Evolutionary conservation across 163 green algal species (phyloP).

Genomic region (Scenedesmus sp.): DNA sequence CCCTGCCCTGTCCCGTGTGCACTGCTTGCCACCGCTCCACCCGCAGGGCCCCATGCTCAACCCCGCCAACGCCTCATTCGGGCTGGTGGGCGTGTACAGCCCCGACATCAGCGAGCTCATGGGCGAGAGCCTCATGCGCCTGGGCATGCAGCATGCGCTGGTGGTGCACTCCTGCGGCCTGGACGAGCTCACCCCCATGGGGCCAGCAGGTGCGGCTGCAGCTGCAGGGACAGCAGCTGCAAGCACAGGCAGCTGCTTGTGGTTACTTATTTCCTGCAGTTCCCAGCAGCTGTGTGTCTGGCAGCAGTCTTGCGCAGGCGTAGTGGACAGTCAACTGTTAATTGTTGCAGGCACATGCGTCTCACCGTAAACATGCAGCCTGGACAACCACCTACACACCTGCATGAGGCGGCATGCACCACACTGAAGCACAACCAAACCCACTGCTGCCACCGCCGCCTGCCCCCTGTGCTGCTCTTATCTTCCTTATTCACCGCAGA

Average conservation of each 20-base stretch:
- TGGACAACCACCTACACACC: no score
- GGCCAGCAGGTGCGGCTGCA: slow-evolving; percentile 80
- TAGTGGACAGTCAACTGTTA: not conserved
- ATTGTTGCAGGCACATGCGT: no score
- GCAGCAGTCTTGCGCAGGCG: not conserved
- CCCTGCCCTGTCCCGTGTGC: no score
- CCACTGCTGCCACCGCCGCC: not conserved
- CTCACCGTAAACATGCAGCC: no score
- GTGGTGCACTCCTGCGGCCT: slow-evolving; percentile 97
- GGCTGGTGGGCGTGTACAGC: slow-evolving; percentile 96
- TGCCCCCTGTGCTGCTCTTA: not conserved
- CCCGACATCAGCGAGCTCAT: slow-evolving; percentile 88
- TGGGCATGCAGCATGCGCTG: slow-evolving; percentile 91
- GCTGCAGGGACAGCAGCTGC: not conserved
- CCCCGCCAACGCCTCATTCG: slow-evolving; percentile 88
- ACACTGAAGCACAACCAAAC: not conserved
- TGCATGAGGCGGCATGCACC: no score
- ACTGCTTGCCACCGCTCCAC: slow-evolving; percentile 66
- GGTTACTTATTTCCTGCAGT: no score
- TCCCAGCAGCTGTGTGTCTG: no score
- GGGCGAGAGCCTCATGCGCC: slow-evolving; percentile 85
- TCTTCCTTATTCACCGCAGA: not conserved
- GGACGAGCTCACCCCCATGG: slow-evolving; percentile 98
- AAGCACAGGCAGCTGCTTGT: not conserved
- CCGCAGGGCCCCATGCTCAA: slow-evolving; percentile 94